Base-by-base conservation (phyloP, 169 alveolate genomes). In the Cystoisospora suis region DNA sequence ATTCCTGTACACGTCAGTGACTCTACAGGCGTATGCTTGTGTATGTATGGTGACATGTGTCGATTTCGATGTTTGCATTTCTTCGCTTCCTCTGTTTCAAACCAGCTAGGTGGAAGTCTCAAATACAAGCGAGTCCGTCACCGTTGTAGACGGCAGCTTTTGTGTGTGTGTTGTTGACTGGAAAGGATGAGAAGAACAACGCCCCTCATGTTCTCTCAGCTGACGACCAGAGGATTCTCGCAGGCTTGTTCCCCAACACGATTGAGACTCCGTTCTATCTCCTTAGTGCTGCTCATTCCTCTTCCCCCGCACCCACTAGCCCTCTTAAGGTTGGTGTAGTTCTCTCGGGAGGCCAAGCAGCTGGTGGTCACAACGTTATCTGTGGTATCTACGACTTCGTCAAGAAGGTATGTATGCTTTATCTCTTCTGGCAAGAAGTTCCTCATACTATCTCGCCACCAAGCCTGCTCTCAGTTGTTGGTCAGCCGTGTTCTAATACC, bases 351-450 rank as follows among this genome's bases (percentile, higher is more conserved):
- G 99, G 99, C 12, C 99, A 99, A 87, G 99, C 99, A 4, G 99
- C 99, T 0, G 99, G 99, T 40, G 99, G 99, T 2, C 99, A 99
- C 94, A 98, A 98, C 92, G 99, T 99, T 44, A 98, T 99, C 56
- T 96, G 99, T 4, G 99, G 99, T 45, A 95, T 98, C 4, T 98
- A 94, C 90, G 99, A 98, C 88, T 98, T 96, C 92, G 95, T 97
- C 65, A 98, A 97, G 45, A 49, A 53, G 5, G 58, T 81, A 44
- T 2, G 75, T 44, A n/a, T n/a, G n/a, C n/a, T n/a, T n/a, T n/a
- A n/a, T n/a, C n/a, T n/a, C n/a, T n/a, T n/a, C n/a, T n/a, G n/a
- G n/a, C n/a, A n/a, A n/a, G n/a, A n/a, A n/a, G n/a, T n/a, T n/a
- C n/a, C n/a, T n/a, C n/a, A n/a, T n/a, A n/a, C n/a, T n/a, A n/a